A percentile compares a stretch with the other conserved stretches of the same genome.
phyloP scores from a whole-genome alignment of 108 stramenopile species.

The Cyclotella distinguenda region DNA sequence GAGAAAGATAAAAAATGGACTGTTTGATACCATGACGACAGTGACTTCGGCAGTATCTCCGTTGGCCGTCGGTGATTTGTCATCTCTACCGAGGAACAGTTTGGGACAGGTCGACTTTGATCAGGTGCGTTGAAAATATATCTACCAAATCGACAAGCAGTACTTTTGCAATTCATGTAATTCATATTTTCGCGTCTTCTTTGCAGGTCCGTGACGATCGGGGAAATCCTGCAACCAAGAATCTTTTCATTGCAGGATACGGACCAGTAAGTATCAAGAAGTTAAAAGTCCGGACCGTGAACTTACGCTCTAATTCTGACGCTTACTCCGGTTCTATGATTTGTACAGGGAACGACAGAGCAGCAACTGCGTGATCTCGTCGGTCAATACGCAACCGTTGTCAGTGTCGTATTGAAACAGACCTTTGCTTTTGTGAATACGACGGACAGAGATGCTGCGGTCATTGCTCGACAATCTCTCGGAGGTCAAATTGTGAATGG shows the following conservation, averaged over 20 bases:
- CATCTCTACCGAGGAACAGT: slow-evolving; percentile 40
- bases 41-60: slow-evolving; percentile 7
- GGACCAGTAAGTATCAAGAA: slow-evolving; percentile 45
- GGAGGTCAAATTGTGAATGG: slow-evolving; percentile 71
- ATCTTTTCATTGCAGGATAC: slow-evolving; percentile 87
- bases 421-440: slow-evolving; percentile 87
- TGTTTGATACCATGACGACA: slow-evolving; percentile 6
- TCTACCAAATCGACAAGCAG: too few relatives aligned
- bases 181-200: too few relatives aligned
- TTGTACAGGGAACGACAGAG: slow-evolving; percentile 62
- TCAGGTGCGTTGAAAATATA: slow-evolving; percentile 3
- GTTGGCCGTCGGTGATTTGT: neutral
- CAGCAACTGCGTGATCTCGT: slow-evolving; percentile 66
- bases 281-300: neutral
- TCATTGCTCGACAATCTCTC: slow-evolving; percentile 63
- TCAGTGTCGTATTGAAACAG: slow-evolving; percentile 71
- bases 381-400: slow-evolving; percentile 59
- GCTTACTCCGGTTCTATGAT: neutral
- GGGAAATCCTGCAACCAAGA: slow-evolving; percentile 87
- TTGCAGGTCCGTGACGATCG: slow-evolving; percentile 70
- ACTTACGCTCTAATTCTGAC: neutral
- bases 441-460: slow-evolving; percentile 54
- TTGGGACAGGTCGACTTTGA: slow-evolving; percentile 47
- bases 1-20: slow-evolving; percentile 57
- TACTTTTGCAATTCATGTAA: too few relatives aligned